Evolutionary conservation across 2,329 filamentous ascomycete species (phyloP), one percentile per base, ranked within the genome.

Genomic region (Camillea tinctor): DNA sequence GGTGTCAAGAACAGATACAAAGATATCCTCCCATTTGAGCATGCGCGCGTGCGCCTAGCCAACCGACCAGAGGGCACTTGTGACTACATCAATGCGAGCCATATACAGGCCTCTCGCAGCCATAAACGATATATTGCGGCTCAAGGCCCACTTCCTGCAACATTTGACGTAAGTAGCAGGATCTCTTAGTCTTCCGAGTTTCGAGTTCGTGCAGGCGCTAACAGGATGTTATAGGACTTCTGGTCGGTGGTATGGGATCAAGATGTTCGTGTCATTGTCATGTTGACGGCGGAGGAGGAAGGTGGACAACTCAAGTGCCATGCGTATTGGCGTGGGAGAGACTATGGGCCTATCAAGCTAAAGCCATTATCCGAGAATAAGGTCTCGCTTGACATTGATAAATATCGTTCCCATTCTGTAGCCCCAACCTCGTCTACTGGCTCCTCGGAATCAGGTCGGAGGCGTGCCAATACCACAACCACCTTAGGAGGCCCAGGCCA

Each of bases 171-270:
- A 79, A 81, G 88, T 77, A 17, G n/a, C 49, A 13, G 8, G 3
- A 9, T 2, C 20, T 53, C 22, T 17, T n/a, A n/a, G n/a, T n/a
- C n/a, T 53, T 49, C n/a, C n/a, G 24, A 36, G 17, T 50, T n/a
- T 19, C 19, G 48, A 36, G 58, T 19, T 48, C n/a, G 3, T 26
- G 30, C 53, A 11, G 50, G 44, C 24, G 49, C 71, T 78, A 66
- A 79, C 70, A 55, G 44, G 54, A 52, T 7, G 30, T 55, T 36
- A 5, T 66, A 95, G 91, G 95, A 99, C 74, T 99, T 99, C 72
- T 99, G 95, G 95, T 94, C 92, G 61, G 90, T 97, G 11, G 84
- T 98, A 26, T 99, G 95, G 95, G 93, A 98, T 72, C 91, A 98
- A 75, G 93, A 98, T 72, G 89, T 96, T 3, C 89, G 94, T 55